Base-by-base conservation (phyloP, 2,329 filamentous ascomycete genomes). In the Penicillium freii region DNA sequence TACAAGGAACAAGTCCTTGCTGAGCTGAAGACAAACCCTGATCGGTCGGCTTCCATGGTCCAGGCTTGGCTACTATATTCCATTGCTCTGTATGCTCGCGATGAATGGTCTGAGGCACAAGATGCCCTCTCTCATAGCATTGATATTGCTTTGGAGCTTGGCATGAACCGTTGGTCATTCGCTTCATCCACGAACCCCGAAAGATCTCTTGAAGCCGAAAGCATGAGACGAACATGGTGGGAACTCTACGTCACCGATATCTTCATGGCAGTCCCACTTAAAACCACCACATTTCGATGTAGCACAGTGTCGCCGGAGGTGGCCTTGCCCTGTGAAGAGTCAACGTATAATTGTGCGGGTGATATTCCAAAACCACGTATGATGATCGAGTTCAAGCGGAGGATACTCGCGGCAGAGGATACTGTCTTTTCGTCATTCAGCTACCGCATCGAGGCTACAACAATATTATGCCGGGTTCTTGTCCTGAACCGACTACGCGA, bases 201-300 rank as follows among this genome's bases (percentile, higher is more conserved):
- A 87, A 7, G 82, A 84, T 60, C 65, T 0, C 78, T 90, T 1
- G 70, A 92, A 19, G 89, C 93, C 68, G 92, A 96, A 73, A 91
- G 88, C 69, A 89, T 90, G 84, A 83, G 91, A 31, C 81, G 92
- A 59, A 96, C 91, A 0, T 96, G 91, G 91, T 96, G 92, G 92
- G 90, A 84, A 66, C 68, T 89, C 29, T 92, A 87, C 67, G 82
- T 89, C 31, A 83, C 89, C 11, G 91, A 95, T 67, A 89, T 89
- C 48, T 88, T 92, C 82, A 83, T 94, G 65, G 88, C 90, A 4
- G 89, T 89, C 11, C 84, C 93, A 11, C 67, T 67, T 29, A 66
- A 67, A 23, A 66, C 61, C 17, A 69, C 66, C 31, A 62, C 62
- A 7, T 59, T 90, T 89, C 82, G 84, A 57, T 89, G 88, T 51